Conservation (phyloP, 2,329 filamentous ascomycete species). For the Plenodomus biglobosus region DNA sequence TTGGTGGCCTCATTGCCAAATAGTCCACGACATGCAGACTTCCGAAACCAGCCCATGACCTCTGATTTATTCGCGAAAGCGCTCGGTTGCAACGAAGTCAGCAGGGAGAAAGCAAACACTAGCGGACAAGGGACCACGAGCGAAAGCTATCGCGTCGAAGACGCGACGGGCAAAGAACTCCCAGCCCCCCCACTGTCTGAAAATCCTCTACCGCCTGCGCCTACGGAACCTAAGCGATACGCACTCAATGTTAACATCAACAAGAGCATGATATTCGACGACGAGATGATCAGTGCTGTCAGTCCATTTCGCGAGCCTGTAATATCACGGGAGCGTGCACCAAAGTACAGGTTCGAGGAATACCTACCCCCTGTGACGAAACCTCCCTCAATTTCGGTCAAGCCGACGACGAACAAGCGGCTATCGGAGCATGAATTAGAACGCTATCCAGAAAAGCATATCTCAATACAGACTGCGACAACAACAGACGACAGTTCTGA, state of each 20-base stretch:
- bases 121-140: not conserved
- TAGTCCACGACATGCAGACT: conserved; percentile 23
- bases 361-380: conserved; percentile 19
- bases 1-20: conserved; percentile 29
- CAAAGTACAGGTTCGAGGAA: conserved; percentile 28
- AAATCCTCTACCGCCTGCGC: conserved; percentile 18
- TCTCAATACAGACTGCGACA: conserved; percentile 4
- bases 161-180: conserved; percentile 11
- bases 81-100: conserved; percentile 3
- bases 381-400: conserved; percentile 9
- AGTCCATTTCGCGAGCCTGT: conserved; percentile 10
- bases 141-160: not conserved
- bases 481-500: conserved; percentile 8
- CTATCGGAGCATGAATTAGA: conserved; percentile 23
- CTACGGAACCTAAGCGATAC: conserved; percentile 20
- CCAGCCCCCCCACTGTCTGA: conserved; percentile 13
- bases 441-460: conserved; percentile 13
- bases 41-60: conserved; percentile 11
- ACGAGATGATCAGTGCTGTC: conserved; percentile 23
- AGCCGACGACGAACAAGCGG: conserved; percentile 7
- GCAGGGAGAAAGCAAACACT: conserved; percentile 7
- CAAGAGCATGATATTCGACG: conserved; percentile 34
- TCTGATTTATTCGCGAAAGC: conserved; percentile 17
- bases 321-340: conserved; percentile 19
- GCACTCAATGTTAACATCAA: conserved; percentile 32